Evolutionary conservation across 441 rosid genomes (phyloP), one percentile per base, ranked within the genome.

Genomic region (Croton laevigatus): DNA sequence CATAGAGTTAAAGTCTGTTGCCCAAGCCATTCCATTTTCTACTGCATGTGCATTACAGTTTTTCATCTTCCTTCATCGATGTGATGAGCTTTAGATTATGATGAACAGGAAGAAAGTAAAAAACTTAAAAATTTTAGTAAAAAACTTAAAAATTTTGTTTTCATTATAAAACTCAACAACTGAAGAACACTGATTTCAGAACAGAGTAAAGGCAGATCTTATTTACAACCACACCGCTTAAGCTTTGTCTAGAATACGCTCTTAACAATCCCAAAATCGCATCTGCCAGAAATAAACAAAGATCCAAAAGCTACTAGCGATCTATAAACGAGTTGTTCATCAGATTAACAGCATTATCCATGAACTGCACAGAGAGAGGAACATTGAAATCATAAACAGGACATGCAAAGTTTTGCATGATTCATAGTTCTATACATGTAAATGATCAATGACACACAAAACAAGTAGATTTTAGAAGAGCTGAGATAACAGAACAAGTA

Each of bases 271-370:
- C 62, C 72, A 55, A 70, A 59, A 70, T 40, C n/a, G 70, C 46
- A 42, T 60, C 79, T 19, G 58, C 65, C 54, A 19, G 54, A 59
- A 14, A 19, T 32, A 60, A 49, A 62, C 27, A 16, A 60, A 69
- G 52, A 62, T 3, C 1, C 12, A 46, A 49, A 32, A 34, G 27
- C 76, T 22, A 58, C 83, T 79, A 81, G 71, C 91, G 94, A 79
- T 89, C 97, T 17, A 86, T 80, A 79, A 93, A 93, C 3, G 97
- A 89, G 81, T 91, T 89, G 80, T 93, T 82, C 96, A 91, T 93
- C 79, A 91, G 86, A 78, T 81, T 77, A 22, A 89, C 90, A 14
- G 96, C 98, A 23, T 88, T 81, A 57, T 93, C 98, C 98, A 91
- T 86, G 79, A 91, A 89, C 96, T 91, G 90, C 88, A 88, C 11